Evolutionary conservation across 2,329 filamentous ascomycete species (phyloP).

Genomic region (Pyrenophora tritici-repentis): DNA sequence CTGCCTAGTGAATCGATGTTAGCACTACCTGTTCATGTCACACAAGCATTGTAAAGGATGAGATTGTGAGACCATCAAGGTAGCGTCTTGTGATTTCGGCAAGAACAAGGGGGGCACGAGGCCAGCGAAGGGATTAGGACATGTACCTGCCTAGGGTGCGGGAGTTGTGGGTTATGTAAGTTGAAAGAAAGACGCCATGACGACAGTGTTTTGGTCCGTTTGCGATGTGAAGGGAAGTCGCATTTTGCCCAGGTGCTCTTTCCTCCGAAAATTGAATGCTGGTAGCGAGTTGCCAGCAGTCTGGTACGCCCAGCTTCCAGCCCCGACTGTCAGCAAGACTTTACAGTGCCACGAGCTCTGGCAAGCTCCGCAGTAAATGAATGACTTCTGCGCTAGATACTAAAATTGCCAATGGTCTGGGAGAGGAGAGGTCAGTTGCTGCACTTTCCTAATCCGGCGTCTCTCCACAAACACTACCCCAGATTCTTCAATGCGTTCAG

Average conservation of each 20-base stretch:
- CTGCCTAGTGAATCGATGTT: conserved; percentile 2
- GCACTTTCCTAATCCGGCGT: too few relatives aligned
- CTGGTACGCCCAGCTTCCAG: conserved; percentile 44
- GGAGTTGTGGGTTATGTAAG: too few relatives aligned
- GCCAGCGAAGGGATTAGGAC: background rate
- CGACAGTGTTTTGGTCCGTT: background rate
- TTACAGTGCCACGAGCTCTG: too few relatives aligned
- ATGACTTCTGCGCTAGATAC: background rate
- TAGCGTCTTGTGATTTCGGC: background rate
- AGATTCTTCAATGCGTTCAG: too few relatives aligned
- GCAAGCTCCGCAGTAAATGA: too few relatives aligned
- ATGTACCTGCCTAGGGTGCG: background rate
- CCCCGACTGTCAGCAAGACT: background rate
- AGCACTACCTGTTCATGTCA: background rate
- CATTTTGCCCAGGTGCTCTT: conserved; percentile 1
- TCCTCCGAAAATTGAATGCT: background rate
- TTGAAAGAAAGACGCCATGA: background rate
- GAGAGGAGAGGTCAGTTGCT: too few relatives aligned
- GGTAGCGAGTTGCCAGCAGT: background rate
- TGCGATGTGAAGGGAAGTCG: conserved; percentile 4
- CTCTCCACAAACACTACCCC: too few relatives aligned
- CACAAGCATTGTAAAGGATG: background rate
- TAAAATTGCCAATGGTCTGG: background rate
- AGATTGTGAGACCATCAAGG: background rate
- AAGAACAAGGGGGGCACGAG: background rate